Conservation (phyloP, 2,329 filamentous ascomycete genomes). For the Trichoderma hamatum region DNA sequence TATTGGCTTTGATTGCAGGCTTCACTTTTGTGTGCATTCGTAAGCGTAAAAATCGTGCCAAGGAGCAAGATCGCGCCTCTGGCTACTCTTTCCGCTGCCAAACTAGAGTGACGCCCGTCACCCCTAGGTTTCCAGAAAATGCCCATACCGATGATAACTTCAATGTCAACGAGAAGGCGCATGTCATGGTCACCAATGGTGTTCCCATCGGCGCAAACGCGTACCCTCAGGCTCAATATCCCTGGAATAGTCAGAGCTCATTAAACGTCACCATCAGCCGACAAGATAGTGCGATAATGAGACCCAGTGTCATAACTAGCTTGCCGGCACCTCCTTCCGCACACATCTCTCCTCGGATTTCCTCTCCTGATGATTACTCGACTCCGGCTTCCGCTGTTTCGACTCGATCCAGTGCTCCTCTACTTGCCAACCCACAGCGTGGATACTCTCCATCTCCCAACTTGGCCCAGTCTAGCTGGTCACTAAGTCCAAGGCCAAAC, state of each 20-base stretch:
- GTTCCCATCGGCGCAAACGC: neutral
- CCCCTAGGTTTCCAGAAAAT: neutral
- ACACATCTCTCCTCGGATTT: slow-evolving; percentile 15
- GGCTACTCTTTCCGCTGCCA: slow-evolving; percentile 57
- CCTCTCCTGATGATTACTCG: slow-evolving; percentile 31
- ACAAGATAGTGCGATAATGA: slow-evolving; percentile 8
- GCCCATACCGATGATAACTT: slow-evolving; percentile 18
- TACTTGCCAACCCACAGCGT: slow-evolving; percentile 36
- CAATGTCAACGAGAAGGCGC: slow-evolving; percentile 10
- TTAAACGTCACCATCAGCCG: neutral
- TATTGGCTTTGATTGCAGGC: slow-evolving; percentile 44
- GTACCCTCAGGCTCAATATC: neutral
- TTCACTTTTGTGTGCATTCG: slow-evolving; percentile 51
- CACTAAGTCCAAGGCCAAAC: slow-evolving; percentile 5
- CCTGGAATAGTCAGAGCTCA: slow-evolving; percentile 12
- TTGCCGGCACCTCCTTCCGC: slow-evolving; percentile 31
- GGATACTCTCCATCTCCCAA: slow-evolving; percentile 33
- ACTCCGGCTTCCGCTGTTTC: slow-evolving; percentile 43
- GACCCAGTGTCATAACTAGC: slow-evolving; percentile 30
- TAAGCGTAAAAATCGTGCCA: slow-evolving; percentile 45
- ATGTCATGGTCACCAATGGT: slow-evolving; percentile 1
- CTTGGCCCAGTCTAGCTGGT: slow-evolving; percentile 20
- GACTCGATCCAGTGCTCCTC: slow-evolving; percentile 39
- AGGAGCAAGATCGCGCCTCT: slow-evolving; percentile 35
- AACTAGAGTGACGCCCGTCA: slow-evolving; percentile 29